Evolutionary conservation across 257 asterid genomes (phyloP).

Genomic region (Oldenlandia corymbosa): DNA sequence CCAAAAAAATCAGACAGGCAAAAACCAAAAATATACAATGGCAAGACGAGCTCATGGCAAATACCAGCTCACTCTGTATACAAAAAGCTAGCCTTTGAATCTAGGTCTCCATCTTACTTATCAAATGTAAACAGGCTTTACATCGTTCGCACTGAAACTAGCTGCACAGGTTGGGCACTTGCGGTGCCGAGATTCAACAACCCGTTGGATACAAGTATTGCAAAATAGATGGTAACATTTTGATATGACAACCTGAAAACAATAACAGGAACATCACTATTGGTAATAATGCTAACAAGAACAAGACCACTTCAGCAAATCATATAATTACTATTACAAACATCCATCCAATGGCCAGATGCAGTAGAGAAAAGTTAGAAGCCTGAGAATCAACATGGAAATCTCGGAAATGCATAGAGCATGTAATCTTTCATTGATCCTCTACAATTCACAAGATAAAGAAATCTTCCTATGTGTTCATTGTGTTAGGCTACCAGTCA

Average conservation of each 20-base stretch:
- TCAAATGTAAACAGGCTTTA: conserved; percentile 93
- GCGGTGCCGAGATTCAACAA: conserved; percentile 73
- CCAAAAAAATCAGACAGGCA: conserved; percentile 6
- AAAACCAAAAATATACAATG: conserved; percentile 11
- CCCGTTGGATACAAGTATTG: conserved; percentile 72
- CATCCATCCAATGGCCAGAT: background rate
- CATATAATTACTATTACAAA: background rate
- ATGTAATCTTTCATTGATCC: background rate
- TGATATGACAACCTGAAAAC: conserved; percentile 78
- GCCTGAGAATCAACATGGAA: background rate
- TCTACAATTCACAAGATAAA: background rate
- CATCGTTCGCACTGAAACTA: conserved; percentile 80
- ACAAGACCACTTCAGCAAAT: background rate
- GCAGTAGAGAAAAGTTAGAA: background rate
- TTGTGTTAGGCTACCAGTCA: background rate
- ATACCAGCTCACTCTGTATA: background rate
- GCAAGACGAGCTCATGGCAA: background rate
- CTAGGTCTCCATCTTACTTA: background rate
- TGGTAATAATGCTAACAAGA: background rate
- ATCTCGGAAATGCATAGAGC: background rate
- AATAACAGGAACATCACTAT: conserved; percentile 5
- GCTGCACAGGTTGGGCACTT: conserved; percentile 89
- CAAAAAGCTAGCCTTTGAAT: background rate
- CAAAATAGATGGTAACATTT: conserved; percentile 97
- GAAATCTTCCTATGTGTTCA: background rate